Conservation (phyloP, 2,329 filamentous ascomycete species). For the Claviceps lovelessii region DNA sequence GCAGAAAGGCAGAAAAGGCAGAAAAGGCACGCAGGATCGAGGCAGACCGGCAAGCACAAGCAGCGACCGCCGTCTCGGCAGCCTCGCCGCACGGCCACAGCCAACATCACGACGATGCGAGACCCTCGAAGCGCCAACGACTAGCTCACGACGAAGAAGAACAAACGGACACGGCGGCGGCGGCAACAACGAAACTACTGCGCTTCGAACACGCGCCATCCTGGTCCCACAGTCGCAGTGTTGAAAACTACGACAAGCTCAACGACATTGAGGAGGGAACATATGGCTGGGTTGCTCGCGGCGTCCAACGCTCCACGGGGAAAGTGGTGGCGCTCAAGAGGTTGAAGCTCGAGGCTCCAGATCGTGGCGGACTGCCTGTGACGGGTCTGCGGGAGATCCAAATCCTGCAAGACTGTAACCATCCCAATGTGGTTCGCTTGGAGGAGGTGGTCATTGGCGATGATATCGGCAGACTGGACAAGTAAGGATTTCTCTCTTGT, state of each 20-base stretch:
- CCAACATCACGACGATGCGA: constrained; percentile 20
- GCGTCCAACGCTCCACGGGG: constrained; percentile 57
- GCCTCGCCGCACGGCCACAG: constrained; percentile 12
- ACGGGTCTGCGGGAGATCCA: constrained; percentile 90
- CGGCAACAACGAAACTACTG: constrained; percentile 42
- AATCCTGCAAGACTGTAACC: constrained; percentile 65
- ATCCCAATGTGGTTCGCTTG: constrained; percentile 70
- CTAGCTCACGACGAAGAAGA: constrained; percentile 30
- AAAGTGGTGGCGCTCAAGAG: constrained; percentile 84
- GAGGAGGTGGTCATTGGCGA: constrained; percentile 74
- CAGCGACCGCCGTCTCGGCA: neutral
- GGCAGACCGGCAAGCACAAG: constrained; percentile 23
- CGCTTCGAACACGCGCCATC: constrained; percentile 48
- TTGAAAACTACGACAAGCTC: constrained; percentile 78
- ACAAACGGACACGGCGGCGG: neutral
- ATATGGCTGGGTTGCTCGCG: constrained; percentile 87
- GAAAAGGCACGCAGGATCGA: constrained; percentile 63
- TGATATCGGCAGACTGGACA: constrained; percentile 37
- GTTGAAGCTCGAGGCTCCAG: constrained; percentile 72
- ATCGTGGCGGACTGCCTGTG: constrained; percentile 66
- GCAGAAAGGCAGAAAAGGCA: constrained; percentile 68
- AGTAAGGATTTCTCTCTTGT: constrained; percentile 21
- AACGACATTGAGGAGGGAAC: constrained; percentile 97
- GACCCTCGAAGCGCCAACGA: constrained; percentile 48
- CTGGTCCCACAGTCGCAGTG: constrained; percentile 60